phyloP scores from a whole-genome alignment of 192 early-diverging fungal genomes.

The Dissophora globulifera region DNA sequence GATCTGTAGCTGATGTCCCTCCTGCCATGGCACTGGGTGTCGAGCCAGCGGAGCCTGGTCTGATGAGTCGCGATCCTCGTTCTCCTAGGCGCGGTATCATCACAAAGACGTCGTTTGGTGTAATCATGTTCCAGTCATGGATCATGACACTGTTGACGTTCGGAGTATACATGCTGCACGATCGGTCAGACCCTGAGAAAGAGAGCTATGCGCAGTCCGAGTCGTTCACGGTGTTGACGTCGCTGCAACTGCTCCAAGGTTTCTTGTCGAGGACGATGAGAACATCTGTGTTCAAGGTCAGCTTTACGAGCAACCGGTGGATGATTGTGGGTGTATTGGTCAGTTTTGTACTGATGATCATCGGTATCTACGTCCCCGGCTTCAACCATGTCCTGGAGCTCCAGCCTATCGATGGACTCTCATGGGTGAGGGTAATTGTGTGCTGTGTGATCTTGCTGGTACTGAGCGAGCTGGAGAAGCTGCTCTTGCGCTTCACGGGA shows the following conservation, averaged over 20 bases:
- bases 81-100: conserved; percentile 79
- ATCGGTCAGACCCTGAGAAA: conserved; percentile 17
- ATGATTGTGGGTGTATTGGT: conserved; percentile 82
- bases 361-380: conserved; percentile 83
- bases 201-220: conserved; percentile 49
- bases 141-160: conserved; percentile 75
- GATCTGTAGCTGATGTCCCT: conserved; percentile 84
- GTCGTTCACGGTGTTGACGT: conserved; percentile 83
- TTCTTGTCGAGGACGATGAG: conserved; percentile 84
- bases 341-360: conserved; percentile 72
- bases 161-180: conserved; percentile 64
- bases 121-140: conserved; percentile 72
- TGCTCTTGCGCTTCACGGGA: conserved; percentile 34
- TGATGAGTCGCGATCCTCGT: conserved; percentile 87
- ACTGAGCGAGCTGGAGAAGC: conserved; percentile 72
- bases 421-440: conserved; percentile 71
- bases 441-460: conserved; percentile 63
- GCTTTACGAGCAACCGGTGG: conserved; percentile 81
- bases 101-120: conserved; percentile 59
- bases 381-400: conserved; percentile 43
- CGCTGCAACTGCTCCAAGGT: conserved; percentile 88
- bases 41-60: conserved; percentile 83
- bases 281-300: conserved; percentile 79
- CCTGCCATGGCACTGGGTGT: conserved; percentile 93
- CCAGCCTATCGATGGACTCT: conserved; percentile 60